Evolutionary conservation across 805 yeast species (phyloP), one percentile per base, ranked within the genome.

Genomic region (Priceomyces castillae): DNA sequence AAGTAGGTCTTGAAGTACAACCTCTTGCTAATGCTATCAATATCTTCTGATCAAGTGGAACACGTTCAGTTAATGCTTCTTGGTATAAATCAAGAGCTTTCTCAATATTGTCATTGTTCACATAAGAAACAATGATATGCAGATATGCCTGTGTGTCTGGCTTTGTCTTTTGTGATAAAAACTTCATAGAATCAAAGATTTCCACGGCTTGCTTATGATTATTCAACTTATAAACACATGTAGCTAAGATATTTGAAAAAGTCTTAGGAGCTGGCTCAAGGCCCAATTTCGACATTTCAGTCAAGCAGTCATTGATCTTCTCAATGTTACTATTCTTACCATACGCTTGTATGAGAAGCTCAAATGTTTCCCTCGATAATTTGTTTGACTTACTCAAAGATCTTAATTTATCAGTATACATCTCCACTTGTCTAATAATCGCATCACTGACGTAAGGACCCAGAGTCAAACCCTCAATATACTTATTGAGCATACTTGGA

Each of bases 171-270:
- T 70, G 56, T 1, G 94, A 80, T 51, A 84, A 61, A 59, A 87
- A 92, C 58, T 89, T 92, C 90, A 94, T 81, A 48, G 88, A 80
- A 50, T 84, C 89, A 63, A 94, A 94, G 2, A 86, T 69, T 36
- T 81, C 81, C 43, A 77, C 76, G 0, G 96, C 95, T 48, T 84
- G 81, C 14, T 69, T 60, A 47, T 72, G 78, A 42, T 77, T 76
- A 44, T 57, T 66, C 40, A 72, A 56, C 42, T 78, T 71, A 46
- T 68, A 71, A 5, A 81, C 79, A 54, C 84, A 79, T 18, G 86
- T 71, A 47, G 82, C 81, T 34, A 87, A 56, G 5, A 84, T 71
- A 33, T 79, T 77, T 2, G 84, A 73, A 50, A 80, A 81, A 1
- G 82, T 65, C 3, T 59, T 55, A 3, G 68, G 58, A 12, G 74